Conservation (phyloP, 306 rosid species). For the Pachyrhizus erosus region DNA sequence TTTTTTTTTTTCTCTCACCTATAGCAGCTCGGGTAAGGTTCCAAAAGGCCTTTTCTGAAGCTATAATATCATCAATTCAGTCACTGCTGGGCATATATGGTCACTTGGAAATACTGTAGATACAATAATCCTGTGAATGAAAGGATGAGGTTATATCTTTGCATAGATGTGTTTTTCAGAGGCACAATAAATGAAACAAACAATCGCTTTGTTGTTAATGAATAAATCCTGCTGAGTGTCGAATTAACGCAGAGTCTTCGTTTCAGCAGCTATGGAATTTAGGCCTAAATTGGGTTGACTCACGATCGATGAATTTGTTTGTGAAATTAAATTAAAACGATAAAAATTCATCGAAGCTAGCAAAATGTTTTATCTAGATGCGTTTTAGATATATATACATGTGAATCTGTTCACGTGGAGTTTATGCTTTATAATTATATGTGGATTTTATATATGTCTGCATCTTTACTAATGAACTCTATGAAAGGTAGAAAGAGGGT, state of each 20-base stretch:
- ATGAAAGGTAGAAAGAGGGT: too few relatives aligned
- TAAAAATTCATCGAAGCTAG: neutral
- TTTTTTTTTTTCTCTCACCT: neutral
- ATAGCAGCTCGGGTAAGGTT: neutral
- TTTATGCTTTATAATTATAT: too few relatives aligned
- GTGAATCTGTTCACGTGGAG: neutral
- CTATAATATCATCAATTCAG: neutral
- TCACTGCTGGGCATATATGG: neutral
- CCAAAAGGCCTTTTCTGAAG: neutral
- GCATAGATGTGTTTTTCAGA: neutral
- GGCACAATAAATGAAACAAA: neutral
- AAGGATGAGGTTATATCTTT: neutral
- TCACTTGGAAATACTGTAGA: neutral
- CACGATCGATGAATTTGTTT: neutral
- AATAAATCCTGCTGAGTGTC: neutral
- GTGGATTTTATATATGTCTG: neutral
- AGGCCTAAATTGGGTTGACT: neutral
- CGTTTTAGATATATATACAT: neutral
- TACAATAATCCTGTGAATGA: neutral
- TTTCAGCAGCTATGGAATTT: constrained; percentile 8
- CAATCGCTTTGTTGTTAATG: neutral
- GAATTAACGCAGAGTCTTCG: constrained; percentile 9
- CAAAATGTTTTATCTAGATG: too few relatives aligned
- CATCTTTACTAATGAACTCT: neutral
- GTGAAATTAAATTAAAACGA: neutral